Evolutionary conservation across 2,329 filamentous ascomycete genomes (phyloP), one percentile per base, ranked within the genome.

Genomic region (Fusarium sp.): DNA sequence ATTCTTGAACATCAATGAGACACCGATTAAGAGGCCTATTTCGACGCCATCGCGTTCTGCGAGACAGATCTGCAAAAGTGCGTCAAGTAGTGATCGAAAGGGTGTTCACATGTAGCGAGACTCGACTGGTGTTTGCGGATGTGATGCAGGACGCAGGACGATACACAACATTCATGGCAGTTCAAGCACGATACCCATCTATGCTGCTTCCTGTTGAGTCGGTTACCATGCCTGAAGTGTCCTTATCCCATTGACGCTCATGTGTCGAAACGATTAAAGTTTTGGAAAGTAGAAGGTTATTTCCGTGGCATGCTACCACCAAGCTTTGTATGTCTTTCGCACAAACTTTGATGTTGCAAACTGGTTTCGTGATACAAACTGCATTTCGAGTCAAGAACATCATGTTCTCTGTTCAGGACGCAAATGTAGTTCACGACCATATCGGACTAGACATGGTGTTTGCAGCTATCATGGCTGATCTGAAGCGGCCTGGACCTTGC

Each of bases 11-110:
- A 49, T 61, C 56, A 56, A 56, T 55, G 43, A 48, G 45, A 22
- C 68, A 46, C 65, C 53, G 56, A 56, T 55, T 43, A 46, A 45
- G 47, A 50, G 47, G 37, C 30, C 47, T 63, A 49, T 45, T 13
- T 39, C 45, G 27, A 46, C 46, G 33, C 48, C 45, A 52, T 55
- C 32, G 27, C 41, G 23, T 32, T 27, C 33, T 41, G 47, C 15
- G 23, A 51, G 27, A 50, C 43, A 68, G 30, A 52, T 46, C 15
- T 35, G 37, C 43, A 8, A 10, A 48, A 61, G 58, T 49, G 51
- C 65, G 61, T 68, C 52, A 62, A 37, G 35, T 19, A 3, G 37
- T 14, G 15, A 37, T 35, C 33, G 17, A 33, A 30, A 27, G 33
- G 14, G 32, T 45, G 44, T 13, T 22, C 10, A 30, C 27, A 30